A percentile compares a stretch with the other conserved stretches of the same genome.
Conservation (phyloP, 1,284 basidiomycete species). For the Wallemia hederae region DNA sequence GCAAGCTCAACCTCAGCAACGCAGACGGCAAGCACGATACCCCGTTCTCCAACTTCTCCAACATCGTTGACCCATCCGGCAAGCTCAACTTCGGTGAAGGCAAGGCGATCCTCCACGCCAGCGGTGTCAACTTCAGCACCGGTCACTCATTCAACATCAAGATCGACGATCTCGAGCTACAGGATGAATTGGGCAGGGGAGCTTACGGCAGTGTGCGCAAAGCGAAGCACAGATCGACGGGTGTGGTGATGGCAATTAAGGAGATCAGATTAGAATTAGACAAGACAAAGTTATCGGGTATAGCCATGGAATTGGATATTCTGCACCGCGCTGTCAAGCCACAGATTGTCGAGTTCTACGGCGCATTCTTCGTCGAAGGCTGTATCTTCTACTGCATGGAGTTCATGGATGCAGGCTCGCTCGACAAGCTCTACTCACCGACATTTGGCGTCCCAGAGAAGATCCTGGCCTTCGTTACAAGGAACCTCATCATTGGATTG, state of each 20-base stretch:
- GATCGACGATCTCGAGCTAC: slow-evolving; percentile 75
- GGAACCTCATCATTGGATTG: slow-evolving; percentile 60
- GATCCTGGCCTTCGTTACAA: slow-evolving; percentile 57
- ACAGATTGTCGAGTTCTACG: slow-evolving; percentile 92
- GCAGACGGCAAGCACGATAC: neutral
- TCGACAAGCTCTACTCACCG: slow-evolving; percentile 45
- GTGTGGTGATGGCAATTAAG: slow-evolving; percentile 97
- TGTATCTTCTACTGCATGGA: slow-evolving; percentile 99
- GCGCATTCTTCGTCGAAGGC: slow-evolving; percentile 92
- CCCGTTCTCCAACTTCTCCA: neutral
- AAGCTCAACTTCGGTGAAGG: slow-evolving; percentile 58
- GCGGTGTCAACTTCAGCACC: slow-evolving; percentile 80
- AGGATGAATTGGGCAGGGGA: slow-evolving; percentile 66
- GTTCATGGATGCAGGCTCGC: slow-evolving; percentile 84
- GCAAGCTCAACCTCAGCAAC: neutral
- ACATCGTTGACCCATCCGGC: slow-evolving; percentile 48
- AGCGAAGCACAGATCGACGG: slow-evolving; percentile 75
- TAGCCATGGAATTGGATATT: slow-evolving; percentile 96
- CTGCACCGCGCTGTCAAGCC: slow-evolving; percentile 71
- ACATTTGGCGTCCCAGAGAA: slow-evolving; percentile 37
- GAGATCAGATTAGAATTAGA: slow-evolving; percentile 97
- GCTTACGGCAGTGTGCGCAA: slow-evolving; percentile 95
- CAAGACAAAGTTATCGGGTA: slow-evolving; percentile 71
- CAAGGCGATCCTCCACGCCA: slow-evolving; percentile 71
- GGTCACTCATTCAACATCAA: slow-evolving; percentile 83